Evolutionary conservation across 306 rosid species (phyloP), one percentile per base, ranked within the genome.

Genomic region (Arachis hypogaea): DNA sequence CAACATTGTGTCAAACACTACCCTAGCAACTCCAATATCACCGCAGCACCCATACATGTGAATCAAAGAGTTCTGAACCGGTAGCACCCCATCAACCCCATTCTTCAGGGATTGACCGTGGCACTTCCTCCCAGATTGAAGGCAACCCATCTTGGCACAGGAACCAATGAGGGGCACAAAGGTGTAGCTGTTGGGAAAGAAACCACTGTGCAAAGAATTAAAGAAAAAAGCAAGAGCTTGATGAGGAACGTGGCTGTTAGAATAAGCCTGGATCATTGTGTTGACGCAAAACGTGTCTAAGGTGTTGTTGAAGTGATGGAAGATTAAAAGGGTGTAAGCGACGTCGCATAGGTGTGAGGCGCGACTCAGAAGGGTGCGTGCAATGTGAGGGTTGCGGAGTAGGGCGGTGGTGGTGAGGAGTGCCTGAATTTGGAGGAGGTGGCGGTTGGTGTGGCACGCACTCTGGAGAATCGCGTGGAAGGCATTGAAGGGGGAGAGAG

Each of bases 71-170:
- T 92, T 89, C 69, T 77, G 84, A 69, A 92, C 86, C 2, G 69
- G 89, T 73, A 85, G 43, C 11, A 76, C 84, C 56, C 43, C 46
- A 28, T 85, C 90, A 75, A 87, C 74, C 38, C 93, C 96, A 69
- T 81, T 82, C 85, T 86, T 92, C 6, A 90, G 8, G 11, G 79
- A 92, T 52, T 92, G 93, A 3, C 80, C 88, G 56, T 88, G 96
- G 30, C 92, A 88, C 68, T 72, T 74, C 28, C 66, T 12, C 47
- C 88, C 96, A 63, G 78, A 83, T 29, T 79, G 66, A 67, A 79
- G 59, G 66, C 89, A 85, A 38, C 83, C 84, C 77, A 77, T 43
- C 38, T 81, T 77, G 10, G 87, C 77, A 74, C 87, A 89, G 18
- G 87, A 75, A 45, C 79, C 77, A 51, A 92, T 9, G 64, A 89